phyloP scores from a whole-genome alignment of 2,329 filamentous ascomycete genomes.

The Ophiocordyceps robertsii region DNA sequence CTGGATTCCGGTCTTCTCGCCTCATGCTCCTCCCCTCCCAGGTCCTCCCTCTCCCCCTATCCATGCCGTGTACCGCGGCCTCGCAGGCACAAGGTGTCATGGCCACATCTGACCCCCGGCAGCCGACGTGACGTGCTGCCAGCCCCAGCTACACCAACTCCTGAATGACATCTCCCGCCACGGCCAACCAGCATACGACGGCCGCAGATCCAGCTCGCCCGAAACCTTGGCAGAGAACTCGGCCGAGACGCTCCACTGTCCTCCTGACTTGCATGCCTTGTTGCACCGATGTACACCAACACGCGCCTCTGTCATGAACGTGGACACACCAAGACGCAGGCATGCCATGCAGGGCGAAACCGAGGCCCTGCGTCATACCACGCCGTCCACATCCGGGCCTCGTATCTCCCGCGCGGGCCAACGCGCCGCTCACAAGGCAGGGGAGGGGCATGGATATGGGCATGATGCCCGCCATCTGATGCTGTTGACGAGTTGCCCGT shows the following conservation, averaged over 20 bases:
- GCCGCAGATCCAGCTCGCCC: background rate
- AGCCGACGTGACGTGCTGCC: background rate
- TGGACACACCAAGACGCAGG: background rate
- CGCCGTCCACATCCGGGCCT: background rate
- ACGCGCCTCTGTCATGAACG: background rate
- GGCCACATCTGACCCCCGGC: background rate
- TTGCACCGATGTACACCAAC: background rate
- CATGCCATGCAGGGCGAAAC: background rate
- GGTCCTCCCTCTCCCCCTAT: background rate
- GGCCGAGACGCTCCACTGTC: background rate
- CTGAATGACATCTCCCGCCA: background rate
- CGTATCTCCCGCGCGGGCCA: background rate
- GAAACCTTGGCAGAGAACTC: background rate
- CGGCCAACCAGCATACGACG: background rate
- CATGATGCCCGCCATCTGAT: background rate
- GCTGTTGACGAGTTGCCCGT: background rate
- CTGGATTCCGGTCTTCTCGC: background rate
- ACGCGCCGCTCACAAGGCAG: background rate
- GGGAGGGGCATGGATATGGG: background rate
- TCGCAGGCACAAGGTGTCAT: background rate
- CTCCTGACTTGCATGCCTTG: background rate
- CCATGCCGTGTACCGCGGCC: background rate
- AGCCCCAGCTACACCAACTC: slow-evolving; percentile 1
- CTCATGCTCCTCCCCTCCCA: background rate
- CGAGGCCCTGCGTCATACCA: slow-evolving; percentile 1